phyloP scores from a whole-genome alignment of 2,329 filamentous ascomycete genomes.

The Aspergillus sp. region DNA sequence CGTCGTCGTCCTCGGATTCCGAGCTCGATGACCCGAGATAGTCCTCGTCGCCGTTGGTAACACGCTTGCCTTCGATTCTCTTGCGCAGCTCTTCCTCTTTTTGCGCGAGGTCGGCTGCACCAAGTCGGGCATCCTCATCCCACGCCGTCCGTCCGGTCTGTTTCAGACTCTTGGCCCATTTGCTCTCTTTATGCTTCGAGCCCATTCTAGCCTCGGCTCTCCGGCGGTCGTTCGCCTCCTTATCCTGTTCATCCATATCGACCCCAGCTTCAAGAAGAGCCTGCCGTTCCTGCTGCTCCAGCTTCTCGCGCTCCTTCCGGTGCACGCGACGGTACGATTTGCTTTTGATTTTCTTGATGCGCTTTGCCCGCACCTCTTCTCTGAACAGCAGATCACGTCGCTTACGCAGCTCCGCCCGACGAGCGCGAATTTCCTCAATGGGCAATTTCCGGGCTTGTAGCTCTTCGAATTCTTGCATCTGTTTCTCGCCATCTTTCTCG shows the following conservation, averaged over 20 bases:
- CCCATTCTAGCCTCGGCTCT: conserved; percentile 84
- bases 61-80: conserved; percentile 71
- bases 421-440: conserved; percentile 69
- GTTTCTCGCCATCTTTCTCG: conserved; percentile 60
- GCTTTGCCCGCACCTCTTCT: conserved; percentile 82
- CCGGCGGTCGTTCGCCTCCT: conserved; percentile 67
- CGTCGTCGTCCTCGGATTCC: conserved; percentile 60
- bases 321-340: conserved; percentile 93
- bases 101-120: conserved; percentile 76
- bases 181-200: conserved; percentile 80
- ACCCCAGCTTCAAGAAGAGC: conserved; percentile 59
- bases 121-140: conserved; percentile 81
- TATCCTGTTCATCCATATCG: conserved; percentile 63
- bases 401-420: conserved; percentile 72
- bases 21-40: conserved; percentile 53
- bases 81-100: conserved; percentile 78
- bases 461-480: conserved; percentile 68
- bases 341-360: conserved; percentile 98
- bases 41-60: conserved; percentile 62
- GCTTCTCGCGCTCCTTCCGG: conserved; percentile 69
- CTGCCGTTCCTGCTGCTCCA: conserved; percentile 58
- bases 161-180: conserved; percentile 85
- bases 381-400: conserved; percentile 83
- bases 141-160: conserved; percentile 76
- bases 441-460: conserved; percentile 71